Evolutionary conservation across 2,329 filamentous ascomycete species (phyloP).

Genomic region (Sporothrix brasiliensis): DNA sequence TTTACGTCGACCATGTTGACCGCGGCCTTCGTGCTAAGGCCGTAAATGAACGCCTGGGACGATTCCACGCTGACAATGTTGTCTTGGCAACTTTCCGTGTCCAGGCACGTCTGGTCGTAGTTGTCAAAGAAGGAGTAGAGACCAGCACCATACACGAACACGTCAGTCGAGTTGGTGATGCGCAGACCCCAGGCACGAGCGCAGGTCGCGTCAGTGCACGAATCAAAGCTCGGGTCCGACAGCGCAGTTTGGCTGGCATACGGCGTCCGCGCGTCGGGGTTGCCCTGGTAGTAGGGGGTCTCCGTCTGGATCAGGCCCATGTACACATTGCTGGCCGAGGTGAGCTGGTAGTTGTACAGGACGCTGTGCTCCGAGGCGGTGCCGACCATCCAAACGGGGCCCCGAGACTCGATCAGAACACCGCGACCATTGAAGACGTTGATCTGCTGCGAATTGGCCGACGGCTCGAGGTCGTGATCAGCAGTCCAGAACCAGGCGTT

Average conservation of each 20-base stretch:
- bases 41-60: constrained; percentile 61
- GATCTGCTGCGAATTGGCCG: constrained; percentile 70
- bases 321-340: constrained; percentile 76
- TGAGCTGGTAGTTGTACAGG: constrained; percentile 83
- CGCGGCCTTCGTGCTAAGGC: constrained; percentile 73
- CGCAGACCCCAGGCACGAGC: constrained; percentile 78
- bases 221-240: constrained; percentile 69
- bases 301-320: constrained; percentile 86
- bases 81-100: constrained; percentile 70
- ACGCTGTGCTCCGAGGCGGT: constrained; percentile 70
- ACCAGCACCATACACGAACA: constrained; percentile 72
- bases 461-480: constrained; percentile 82
- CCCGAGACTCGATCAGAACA: constrained; percentile 73
- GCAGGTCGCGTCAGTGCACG: constrained; percentile 58
- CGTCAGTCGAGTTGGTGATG: constrained; percentile 65
- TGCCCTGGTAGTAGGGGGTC: constrained; percentile 85
- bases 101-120: constrained; percentile 72
- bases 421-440: constrained; percentile 88
- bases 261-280: constrained; percentile 70
- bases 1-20: constrained; percentile 72
- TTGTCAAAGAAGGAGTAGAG: constrained; percentile 85
- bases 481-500: constrained; percentile 91
- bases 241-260: constrained; percentile 62
- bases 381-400: constrained; percentile 78
- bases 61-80: constrained; percentile 76